Conservation (phyloP, 257 asterid genomes). For the Petunia secreta region DNA sequence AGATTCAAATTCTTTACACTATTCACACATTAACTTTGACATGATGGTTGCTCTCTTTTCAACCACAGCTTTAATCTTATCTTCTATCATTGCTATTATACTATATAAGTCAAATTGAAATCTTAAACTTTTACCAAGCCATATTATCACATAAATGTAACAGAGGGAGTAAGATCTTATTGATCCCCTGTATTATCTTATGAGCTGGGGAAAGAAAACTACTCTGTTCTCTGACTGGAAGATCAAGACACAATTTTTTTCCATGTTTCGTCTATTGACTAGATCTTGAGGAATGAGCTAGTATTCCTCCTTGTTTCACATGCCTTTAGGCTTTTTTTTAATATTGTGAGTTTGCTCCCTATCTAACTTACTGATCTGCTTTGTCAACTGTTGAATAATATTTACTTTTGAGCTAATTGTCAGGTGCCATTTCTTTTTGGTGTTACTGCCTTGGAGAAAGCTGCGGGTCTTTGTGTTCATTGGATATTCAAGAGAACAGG, state of each 20-base stretch:
- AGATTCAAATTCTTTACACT: too few relatives aligned
- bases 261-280: background rate
- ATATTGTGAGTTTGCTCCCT: conserved; percentile 1
- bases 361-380: background rate
- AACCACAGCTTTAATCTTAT: too few relatives aligned
- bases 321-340: background rate
- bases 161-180: background rate
- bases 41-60: too few relatives aligned
- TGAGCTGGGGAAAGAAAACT: background rate
- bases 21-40: too few relatives aligned
- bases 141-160: too few relatives aligned
- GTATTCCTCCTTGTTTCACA: background rate
- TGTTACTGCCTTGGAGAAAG: conserved; percentile 76
- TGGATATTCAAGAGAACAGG: conserved; percentile 97
- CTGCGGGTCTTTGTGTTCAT: conserved; percentile 75
- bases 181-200: conserved; percentile 4
- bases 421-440: conserved; percentile 99
- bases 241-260: background rate
- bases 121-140: too few relatives aligned
- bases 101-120: too few relatives aligned
- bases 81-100: too few relatives aligned
- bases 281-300: conserved; percentile 7
- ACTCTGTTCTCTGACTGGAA: background rate
- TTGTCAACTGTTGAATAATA: background rate
- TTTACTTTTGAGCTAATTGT: conserved; percentile 21